Conservation (phyloP, 2,329 filamentous ascomycete genomes). For the Pseudogymnoascus sp. region DNA sequence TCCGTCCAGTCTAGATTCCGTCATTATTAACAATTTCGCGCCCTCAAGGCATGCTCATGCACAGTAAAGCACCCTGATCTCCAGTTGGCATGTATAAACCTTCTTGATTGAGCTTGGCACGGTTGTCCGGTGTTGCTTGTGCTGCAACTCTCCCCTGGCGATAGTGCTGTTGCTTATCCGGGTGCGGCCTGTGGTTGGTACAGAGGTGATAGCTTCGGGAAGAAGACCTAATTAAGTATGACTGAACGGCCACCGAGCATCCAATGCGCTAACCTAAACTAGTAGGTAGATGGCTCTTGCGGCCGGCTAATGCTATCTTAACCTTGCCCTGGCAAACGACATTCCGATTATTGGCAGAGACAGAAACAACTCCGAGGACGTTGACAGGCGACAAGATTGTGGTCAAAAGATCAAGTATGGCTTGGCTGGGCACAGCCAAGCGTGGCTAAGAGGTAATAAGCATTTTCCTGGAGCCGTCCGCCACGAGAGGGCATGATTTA, state of each 20-base stretch:
- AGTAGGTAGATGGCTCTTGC: background rate
- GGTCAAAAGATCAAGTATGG: background rate
- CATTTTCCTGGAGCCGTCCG: background rate
- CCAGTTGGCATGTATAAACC: background rate
- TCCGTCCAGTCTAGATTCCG: background rate
- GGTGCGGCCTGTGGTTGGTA: background rate
- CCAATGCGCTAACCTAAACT: background rate
- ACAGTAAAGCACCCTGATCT: background rate
- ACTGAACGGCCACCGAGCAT: background rate
- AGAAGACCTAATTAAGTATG: background rate
- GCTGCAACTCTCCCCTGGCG: background rate
- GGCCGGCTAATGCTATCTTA: background rate
- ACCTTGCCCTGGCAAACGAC: background rate
- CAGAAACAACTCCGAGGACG: background rate
- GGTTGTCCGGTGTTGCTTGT: background rate
- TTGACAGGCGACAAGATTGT: background rate
- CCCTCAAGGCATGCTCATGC: background rate
- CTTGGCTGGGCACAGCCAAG: background rate
- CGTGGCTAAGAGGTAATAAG: background rate
- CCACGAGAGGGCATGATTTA: background rate
- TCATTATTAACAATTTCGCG: background rate
- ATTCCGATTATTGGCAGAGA: background rate
- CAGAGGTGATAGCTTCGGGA: background rate
- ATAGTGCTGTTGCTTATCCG: background rate
- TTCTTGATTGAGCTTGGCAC: slow-evolving; percentile 2